These are phyloP conservation scores for Xylaria grammica DNA, from an alignment of 495 filamentous ascomycete species.

Conservation along the genomic window DNA sequence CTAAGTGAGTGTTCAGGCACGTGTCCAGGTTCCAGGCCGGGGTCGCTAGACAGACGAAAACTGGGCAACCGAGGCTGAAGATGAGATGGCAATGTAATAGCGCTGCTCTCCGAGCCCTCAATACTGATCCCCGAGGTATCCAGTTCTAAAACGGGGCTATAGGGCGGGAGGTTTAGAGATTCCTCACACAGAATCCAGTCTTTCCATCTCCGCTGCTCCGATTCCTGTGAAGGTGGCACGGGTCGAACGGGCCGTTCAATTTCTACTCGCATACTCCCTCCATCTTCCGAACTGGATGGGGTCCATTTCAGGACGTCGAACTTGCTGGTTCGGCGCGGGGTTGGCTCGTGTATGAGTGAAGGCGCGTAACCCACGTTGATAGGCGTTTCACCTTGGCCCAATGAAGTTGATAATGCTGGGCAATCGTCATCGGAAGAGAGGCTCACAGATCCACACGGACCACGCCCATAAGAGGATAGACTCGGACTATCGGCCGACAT, in stretches of 20 bases:
- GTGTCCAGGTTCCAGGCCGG: not conserved
- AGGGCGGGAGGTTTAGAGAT: not conserved
- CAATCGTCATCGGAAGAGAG: not conserved
- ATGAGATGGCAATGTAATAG: slow-evolving; percentile 29
- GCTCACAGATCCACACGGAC: not conserved
- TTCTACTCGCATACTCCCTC: slow-evolving; percentile 35
- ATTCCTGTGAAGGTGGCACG: slow-evolving; percentile 27
- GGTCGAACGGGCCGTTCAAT: slow-evolving; percentile 24
- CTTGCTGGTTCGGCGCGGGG: slow-evolving; percentile 26
- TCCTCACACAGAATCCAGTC: slow-evolving; percentile 10
- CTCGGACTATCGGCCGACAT: slow-evolving; percentile 21
- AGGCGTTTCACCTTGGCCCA: slow-evolving; percentile 20
- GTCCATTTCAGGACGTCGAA: slow-evolving; percentile 29
- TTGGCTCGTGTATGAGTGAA: slow-evolving; percentile 33
- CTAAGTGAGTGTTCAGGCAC: not conserved
- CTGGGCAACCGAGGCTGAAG: slow-evolving; percentile 29
- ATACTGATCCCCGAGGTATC: not conserved
- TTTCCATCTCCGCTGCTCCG: slow-evolving; percentile 32
- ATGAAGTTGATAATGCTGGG: not conserved
- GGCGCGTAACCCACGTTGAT: slow-evolving; percentile 29
- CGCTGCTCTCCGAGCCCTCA: slow-evolving; percentile 16
- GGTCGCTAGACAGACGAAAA: slow-evolving; percentile 30
- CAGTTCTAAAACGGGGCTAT: slow-evolving; percentile 1
- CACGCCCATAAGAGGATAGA: not conserved
- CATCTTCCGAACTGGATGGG: slow-evolving; percentile 27